Base-by-base conservation (phyloP, 805 yeast genomes). In the Komagataella phaffii region DNA sequence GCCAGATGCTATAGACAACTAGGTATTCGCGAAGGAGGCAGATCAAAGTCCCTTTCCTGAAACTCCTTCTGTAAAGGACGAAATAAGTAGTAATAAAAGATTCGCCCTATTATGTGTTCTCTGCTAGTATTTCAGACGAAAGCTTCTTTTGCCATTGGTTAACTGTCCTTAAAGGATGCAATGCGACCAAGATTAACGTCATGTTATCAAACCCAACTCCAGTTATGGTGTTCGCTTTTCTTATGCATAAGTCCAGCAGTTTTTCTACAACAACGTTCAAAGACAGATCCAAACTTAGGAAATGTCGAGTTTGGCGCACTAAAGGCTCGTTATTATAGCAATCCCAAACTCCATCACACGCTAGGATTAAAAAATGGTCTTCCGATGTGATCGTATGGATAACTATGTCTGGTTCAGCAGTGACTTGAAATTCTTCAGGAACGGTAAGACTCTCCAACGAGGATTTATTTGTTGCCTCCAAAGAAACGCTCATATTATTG, bases 331-430 rank as follows among this genome's bases (percentile, higher is more conserved):
- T 81, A 53, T 77, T 79, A 59, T 75, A 77, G 44, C 80, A 74
- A 63, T 85, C 93, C 91, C 90, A 85, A 48, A 85, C 80, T 47
- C 95, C 95, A 65, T 85, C 95, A 66, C 95, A 85, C 1, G 88
- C 91, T 51, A 85, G 64, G 2, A 85, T 75, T 18, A 85, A 61
- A 62, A 85, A 85, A 62, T 85, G 91, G 59, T 85, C 88, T 17
- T 64, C 61, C 1, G 58, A 55, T 44, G 65, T 64, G 5, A 61
- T 47, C 56, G 71, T 68, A 60, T 83, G 88, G 54, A 73, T 69
- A 44, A 85, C 69, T 2, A 84, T 76, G 58, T 85, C 95, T 0
- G 95, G 95, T 59, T 82, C 88, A 36, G 80, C 86, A 1, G 89
- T 84, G 23, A 85, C 93, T 57, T 84, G 84, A 50, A 84, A 81